These are phyloP conservation scores for Choricystis sp. DNA, from an alignment of 139 green algal species.

Conservation along the genomic window DNA sequence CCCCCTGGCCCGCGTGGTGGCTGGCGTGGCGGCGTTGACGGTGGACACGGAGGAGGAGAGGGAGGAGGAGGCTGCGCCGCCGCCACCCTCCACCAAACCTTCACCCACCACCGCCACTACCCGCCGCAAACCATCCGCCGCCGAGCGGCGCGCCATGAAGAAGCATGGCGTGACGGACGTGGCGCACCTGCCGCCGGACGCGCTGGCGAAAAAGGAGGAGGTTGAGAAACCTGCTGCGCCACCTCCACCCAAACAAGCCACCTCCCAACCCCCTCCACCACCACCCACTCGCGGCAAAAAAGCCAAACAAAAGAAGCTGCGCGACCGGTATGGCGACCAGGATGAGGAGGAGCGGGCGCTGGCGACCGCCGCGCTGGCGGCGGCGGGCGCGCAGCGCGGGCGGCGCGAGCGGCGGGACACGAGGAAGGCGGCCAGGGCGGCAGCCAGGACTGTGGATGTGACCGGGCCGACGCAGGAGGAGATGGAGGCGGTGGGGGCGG, in stretches of 20 bases:
- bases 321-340: constrained; percentile 79
- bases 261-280: constrained; percentile 3
- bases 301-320: constrained; percentile 54
- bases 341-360: constrained; percentile 82
- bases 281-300: constrained; percentile 41
- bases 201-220: constrained; percentile 8
- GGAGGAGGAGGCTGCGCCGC: not conserved
- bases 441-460: constrained; percentile 9
- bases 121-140: not conserved
- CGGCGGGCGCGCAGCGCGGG: constrained; percentile 46
- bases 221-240: constrained; percentile 5
- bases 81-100: not conserved
- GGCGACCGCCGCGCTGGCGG: constrained; percentile 40
- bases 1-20: not conserved
- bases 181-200: constrained; percentile 9
- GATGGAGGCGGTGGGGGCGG: constrained; percentile 14
- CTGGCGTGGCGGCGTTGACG: not conserved
- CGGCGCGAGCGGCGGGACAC: constrained; percentile 31
- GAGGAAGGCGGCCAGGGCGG: constrained; percentile 42
- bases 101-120: not conserved
- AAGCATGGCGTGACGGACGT: constrained; percentile 2
- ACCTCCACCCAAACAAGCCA: constrained; percentile 1
- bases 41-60: too few species aligned
- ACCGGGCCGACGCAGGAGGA: constrained; percentile 9
- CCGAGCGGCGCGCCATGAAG: not conserved